Percentiles rank a stretch among this genome's conserved stretches.
Conservation (phyloP, 2,329 filamentous ascomycete genomes). For the Aspergillus udagawae region DNA sequence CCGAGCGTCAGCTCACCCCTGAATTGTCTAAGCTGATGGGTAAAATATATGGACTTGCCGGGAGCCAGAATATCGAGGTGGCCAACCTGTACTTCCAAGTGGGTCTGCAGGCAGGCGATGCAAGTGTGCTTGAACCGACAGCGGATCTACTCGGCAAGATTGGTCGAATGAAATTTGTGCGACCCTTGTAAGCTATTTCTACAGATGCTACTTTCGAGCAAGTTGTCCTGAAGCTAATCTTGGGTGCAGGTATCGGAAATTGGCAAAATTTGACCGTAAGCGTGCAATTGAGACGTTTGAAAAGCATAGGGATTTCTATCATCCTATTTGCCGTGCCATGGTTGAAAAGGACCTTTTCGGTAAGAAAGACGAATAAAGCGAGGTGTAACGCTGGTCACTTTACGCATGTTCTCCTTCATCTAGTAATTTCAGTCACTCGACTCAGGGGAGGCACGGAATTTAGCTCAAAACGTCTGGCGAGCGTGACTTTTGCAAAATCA, state of each 20-base stretch:
- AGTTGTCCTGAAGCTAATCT: slow-evolving; percentile 10
- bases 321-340: slow-evolving; percentile 84
- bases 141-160: slow-evolving; percentile 74
- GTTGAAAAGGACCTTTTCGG: slow-evolving; percentile 76
- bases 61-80: slow-evolving; percentile 83
- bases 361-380: slow-evolving; percentile 23
- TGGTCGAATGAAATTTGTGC: slow-evolving; percentile 95
- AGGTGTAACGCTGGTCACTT: neutral
- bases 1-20: slow-evolving; percentile 59
- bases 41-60: slow-evolving; percentile 65
- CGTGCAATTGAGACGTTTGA: slow-evolving; percentile 79
- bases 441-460: neutral
- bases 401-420: neutral
- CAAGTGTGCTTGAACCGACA: slow-evolving; percentile 64
- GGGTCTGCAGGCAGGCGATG: slow-evolving; percentile 69
- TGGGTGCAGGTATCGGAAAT: slow-evolving; percentile 51
- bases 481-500: neutral
- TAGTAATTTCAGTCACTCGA: neutral
- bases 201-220: neutral
- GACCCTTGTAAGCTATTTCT: slow-evolving; percentile 60
- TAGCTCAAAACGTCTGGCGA: neutral
- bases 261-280: slow-evolving; percentile 69
- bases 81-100: slow-evolving; percentile 75
- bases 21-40: slow-evolving; percentile 70
- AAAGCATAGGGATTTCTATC: slow-evolving; percentile 87